phyloP scores from a whole-genome alignment of 169 alveolate genomes.

The Cryptosporidium ubiquitum region DNA sequence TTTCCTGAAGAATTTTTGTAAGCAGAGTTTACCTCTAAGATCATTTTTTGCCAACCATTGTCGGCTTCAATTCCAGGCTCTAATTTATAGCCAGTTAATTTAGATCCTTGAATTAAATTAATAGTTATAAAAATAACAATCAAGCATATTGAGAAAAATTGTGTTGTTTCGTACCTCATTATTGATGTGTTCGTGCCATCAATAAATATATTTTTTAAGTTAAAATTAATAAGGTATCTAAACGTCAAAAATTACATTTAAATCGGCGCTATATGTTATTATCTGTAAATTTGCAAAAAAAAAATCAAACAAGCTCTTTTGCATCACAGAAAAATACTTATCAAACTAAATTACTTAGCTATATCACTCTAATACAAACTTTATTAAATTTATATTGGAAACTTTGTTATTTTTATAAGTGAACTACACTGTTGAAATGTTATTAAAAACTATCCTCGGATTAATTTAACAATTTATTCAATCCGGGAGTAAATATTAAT shows the following conservation, averaged over 20 bases:
- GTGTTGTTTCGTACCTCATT: not conserved
- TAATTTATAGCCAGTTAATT: not conserved
- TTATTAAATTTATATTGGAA: not conserved
- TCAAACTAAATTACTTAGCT: too few relatives aligned
- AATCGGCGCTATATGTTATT: not conserved
- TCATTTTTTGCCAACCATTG: constrained; percentile 19
- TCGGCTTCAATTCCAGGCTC: not conserved
- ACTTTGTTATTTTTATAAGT: not conserved
- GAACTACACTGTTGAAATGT: not conserved
- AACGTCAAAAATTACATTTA: too few relatives aligned
- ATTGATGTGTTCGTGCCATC: not conserved
- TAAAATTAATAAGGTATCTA: too few relatives aligned
- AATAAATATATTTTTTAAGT: not conserved
- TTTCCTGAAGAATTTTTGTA: not conserved
- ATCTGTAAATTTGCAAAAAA: too few relatives aligned
- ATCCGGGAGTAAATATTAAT: not conserved
- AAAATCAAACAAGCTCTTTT: not conserved
- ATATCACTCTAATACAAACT: not conserved
- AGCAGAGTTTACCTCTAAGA: not conserved
- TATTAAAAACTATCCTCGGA: not conserved
- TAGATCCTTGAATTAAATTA: not conserved
- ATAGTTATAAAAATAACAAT: not conserved
- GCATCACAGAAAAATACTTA: too few relatives aligned
- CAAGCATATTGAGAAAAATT: not conserved
- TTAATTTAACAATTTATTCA: too few relatives aligned